Evolutionary conservation across 768 basidiomycete species (phyloP), one percentile per base, ranked within the genome.

Genomic region (Suillus occidentalis): DNA sequence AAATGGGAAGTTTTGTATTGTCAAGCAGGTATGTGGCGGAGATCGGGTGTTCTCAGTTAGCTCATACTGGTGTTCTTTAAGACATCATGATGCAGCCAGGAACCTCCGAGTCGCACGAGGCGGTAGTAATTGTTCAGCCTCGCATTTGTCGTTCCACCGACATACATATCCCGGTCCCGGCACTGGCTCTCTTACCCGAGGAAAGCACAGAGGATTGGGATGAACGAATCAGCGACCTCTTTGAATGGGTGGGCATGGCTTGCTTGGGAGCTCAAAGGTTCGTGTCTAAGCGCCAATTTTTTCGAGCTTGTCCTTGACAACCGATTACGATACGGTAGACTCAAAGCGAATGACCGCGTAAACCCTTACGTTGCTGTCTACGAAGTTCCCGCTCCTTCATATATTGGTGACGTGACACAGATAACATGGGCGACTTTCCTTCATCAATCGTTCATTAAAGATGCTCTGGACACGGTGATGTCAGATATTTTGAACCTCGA

Each of bases 191-290:
- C 4, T 66, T 67, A 1, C 65, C 70, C 37, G 69, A 72, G 2
- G 82, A 83, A 28, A 74, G 66, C n/a, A 37, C 69, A 10, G 85
- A 87, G 52, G 85, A 87, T 63, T 86, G 86, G 82, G 73, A 82
- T 8, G 76, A 78, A 12, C 77, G 79, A 9, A 74, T 84, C 50
- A 71, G 75, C 9, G 75, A 71, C 4, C 74, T 90, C 18, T 88
- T 89, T 60, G 91, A 92, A 72, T 92, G 91, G 91, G 80, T 86
- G 9, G 91, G 90, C 8, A 83, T 92, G 85, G 88, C 85, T 4
- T 81, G 80, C 63, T 70, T 92, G 6, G 89, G 86, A 16, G 80
- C 91, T 2, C 88, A 89, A 71, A 81, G 91, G 91, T 88, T 65
- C 7, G 72, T 65, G 67, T 57, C 31, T 47, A 59, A 31, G 25